Base-by-base conservation (phyloP, 2,329 filamentous ascomycete genomes). In the Xylariales sp. region DNA sequence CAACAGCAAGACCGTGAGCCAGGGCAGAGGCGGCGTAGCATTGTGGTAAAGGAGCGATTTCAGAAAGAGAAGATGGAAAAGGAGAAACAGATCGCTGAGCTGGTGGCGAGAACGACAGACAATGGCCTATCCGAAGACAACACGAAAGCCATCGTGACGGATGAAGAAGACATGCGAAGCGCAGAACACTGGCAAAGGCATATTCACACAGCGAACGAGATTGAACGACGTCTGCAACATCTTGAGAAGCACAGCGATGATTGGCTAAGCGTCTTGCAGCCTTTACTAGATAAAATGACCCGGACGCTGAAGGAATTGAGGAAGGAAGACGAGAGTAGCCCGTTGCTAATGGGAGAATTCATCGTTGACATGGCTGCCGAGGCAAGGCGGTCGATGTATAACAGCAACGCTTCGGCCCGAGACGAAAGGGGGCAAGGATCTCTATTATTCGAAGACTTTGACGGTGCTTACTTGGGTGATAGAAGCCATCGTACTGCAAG, bases 241-340 rank as follows among this genome's bases (percentile, higher is more conserved):
- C 46, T 53, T 11, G 45, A 52, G n/a, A 43, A 47, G 25, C 38
- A 49, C 20, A 46, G 47, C 7, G 51, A 52, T 19, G 46, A 42
- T 28, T 52, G 48, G 41, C 38, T 45, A 4, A 42, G 42, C n/a
- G 44, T 50, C 7, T 44, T 54, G 14, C 43, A 46, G 5, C 42
- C 40, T 9, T 31, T 49, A 9, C 37, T 54, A 18, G 40, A 46
- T 12, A 52, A 50, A 11, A 51, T 54, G 50, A 47, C 47, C 7
- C 48, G 43, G 21, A 52, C 49, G 4, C 40, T 54, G 9, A 33
- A 33, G 7, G 49, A 51, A 22, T 39, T 52, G 45, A 44, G 44
- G 20, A 40, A 44, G 38, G 47, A 51, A 9, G 45, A 43, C 29
- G 39, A 34, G 21, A 22, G 39, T 18, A 21, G 16, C 8, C 38